phyloP scores from a whole-genome alignment of 441 rosid genomes.

The Gossypium davidsonii region DNA sequence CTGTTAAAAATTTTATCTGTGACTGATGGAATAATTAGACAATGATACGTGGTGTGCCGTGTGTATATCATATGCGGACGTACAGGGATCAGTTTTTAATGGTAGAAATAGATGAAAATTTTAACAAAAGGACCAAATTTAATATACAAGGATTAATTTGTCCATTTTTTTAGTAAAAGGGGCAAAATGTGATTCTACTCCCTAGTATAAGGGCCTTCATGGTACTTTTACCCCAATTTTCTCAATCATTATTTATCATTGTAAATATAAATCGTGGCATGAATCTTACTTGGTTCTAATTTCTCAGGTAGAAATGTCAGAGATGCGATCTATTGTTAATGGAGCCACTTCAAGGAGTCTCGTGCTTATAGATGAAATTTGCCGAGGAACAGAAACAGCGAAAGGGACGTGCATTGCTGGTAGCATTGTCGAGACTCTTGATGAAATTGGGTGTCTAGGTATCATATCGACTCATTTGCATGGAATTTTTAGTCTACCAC shows the following conservation, averaged over 20 bases:
- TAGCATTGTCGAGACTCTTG: slow-evolving; percentile 78
- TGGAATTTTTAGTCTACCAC: slow-evolving; percentile 78
- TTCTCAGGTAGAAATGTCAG: slow-evolving; percentile 95
- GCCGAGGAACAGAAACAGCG: slow-evolving; percentile 96
- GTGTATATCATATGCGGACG: too few relatives aligned
- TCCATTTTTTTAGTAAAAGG: background rate
- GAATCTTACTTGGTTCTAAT: background rate
- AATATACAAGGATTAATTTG: too few relatives aligned
- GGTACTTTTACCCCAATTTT: background rate
- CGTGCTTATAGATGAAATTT: slow-evolving; percentile 91
- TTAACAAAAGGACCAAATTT: background rate
- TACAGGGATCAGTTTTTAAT: too few relatives aligned
- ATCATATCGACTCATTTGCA: slow-evolving; percentile 95
- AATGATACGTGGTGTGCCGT: too few relatives aligned
- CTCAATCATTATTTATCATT: slow-evolving; percentile 13
- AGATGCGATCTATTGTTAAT: slow-evolving; percentile 66
- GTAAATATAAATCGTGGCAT: background rate
- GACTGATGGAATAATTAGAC: too few relatives aligned
- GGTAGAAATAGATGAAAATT: too few relatives aligned
- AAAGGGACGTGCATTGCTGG: slow-evolving; percentile 98
- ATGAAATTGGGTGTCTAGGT: slow-evolving; percentile 81
- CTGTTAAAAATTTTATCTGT: too few relatives aligned
- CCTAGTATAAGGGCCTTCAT: background rate
- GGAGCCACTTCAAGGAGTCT: slow-evolving; percentile 84
- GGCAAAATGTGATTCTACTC: background rate